Percentiles rank a stretch among this genome's conserved stretches.
Conservation (phyloP, 1,139 yeast genomes). For the Blastobotrys ciferrii region DNA sequence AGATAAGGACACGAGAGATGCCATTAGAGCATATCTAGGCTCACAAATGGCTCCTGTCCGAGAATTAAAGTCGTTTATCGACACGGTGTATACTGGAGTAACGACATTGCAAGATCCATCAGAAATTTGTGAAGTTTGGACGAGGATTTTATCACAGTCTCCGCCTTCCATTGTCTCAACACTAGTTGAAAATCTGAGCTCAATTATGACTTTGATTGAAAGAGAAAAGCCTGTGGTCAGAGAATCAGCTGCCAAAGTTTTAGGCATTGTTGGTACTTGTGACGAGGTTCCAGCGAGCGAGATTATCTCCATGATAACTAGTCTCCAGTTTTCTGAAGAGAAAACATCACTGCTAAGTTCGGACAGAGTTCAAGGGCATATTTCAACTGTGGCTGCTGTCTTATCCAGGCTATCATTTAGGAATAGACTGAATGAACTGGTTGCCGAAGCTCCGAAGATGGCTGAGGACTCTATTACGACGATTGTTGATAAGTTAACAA, state of each 20-base stretch:
- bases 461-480: slow-evolving; percentile 2
- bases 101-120: background rate
- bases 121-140: slow-evolving; percentile 21
- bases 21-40: slow-evolving; percentile 35
- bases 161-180: slow-evolving; percentile 29
- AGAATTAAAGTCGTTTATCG: background rate
- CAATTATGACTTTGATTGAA: slow-evolving; percentile 26
- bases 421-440: slow-evolving; percentile 12
- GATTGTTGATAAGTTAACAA: slow-evolving; percentile 20
- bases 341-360: background rate
- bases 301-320: slow-evolving; percentile 15
- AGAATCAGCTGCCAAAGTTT: slow-evolving; percentile 43
- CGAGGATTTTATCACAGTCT: slow-evolving; percentile 27
- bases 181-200: slow-evolving; percentile 12
- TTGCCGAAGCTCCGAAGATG: background rate
- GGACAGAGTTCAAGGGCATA: slow-evolving; percentile 10
- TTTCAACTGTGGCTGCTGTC: slow-evolving; percentile 15
- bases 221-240: slow-evolving; percentile 30
- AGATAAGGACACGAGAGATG: slow-evolving; percentile 52
- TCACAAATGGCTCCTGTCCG: background rate
- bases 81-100: background rate
- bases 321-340: background rate
- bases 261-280: slow-evolving; percentile 60
- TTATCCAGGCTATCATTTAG: slow-evolving; percentile 20
- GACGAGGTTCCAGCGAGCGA: slow-evolving; percentile 30